Percentiles rank a stretch among this genome's conserved stretches.
phyloP scores from a whole-genome alignment of 2,329 filamentous ascomycete genomes.

The Curvularia eragrostidis region DNA sequence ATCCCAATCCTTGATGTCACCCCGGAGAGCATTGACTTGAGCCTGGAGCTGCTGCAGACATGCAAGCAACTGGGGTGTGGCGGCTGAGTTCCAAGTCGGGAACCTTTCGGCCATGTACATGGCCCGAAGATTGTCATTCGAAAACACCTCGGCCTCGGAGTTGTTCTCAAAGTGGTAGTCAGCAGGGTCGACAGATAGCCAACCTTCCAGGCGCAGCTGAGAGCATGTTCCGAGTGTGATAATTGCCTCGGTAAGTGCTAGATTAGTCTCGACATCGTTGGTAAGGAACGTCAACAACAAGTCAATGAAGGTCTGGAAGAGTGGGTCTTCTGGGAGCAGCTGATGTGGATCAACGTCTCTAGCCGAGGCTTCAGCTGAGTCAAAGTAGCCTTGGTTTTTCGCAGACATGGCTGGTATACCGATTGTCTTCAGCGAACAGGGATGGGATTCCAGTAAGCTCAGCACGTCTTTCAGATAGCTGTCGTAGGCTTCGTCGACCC shows the following conservation, averaged over 20 bases:
- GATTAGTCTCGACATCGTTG: constrained; percentile 89
- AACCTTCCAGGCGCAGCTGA: constrained; percentile 85
- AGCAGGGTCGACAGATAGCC: constrained; percentile 77
- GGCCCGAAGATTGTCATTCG: constrained; percentile 40
- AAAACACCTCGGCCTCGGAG: constrained; percentile 32
- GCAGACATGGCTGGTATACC: constrained; percentile 66
- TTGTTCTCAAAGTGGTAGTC: constrained; percentile 47
- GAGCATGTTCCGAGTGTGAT: constrained; percentile 84
- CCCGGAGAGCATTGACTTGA: constrained; percentile 54
- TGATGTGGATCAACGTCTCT: constrained; percentile 67
- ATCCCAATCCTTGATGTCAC: constrained; percentile 56
- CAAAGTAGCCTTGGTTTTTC: constrained; percentile 59
- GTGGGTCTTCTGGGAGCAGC: constrained; percentile 67
- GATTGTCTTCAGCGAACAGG: constrained; percentile 74
- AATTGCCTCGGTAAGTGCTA: constrained; percentile 83
- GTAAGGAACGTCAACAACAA: constrained; percentile 82
- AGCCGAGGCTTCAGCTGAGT: constrained; percentile 57
- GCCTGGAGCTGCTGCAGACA: constrained; percentile 51
- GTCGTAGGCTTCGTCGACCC: constrained; percentile 76
- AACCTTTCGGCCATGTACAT: constrained; percentile 46
- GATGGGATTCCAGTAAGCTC: constrained; percentile 72
- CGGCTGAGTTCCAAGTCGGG: constrained; percentile 47
- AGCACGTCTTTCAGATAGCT: constrained; percentile 74
- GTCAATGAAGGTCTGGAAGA: constrained; percentile 59
- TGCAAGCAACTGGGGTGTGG: constrained; percentile 51